Percentiles rank a stretch among this genome's conserved stretches.
Conservation (phyloP, 441 rosid genomes). For the Pelargonium fulgidum region DNA sequence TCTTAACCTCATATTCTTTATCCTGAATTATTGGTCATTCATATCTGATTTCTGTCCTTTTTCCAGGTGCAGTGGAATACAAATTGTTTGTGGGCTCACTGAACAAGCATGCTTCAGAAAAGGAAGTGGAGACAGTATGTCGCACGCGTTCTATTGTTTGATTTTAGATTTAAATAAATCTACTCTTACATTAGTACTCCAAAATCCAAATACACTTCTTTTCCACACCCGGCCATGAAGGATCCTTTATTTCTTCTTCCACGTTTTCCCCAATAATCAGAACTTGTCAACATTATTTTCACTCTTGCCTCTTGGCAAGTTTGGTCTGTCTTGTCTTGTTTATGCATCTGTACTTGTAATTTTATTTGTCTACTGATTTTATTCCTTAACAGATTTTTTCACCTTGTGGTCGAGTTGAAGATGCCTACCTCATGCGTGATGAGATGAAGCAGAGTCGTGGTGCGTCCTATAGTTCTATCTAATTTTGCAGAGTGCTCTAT, state of each 20-base stretch:
- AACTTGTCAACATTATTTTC: neutral
- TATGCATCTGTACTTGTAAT: conserved; percentile 8
- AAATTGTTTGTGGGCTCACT: conserved; percentile 96
- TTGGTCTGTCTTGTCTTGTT: conserved; percentile 13
- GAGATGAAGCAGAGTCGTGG: conserved; percentile 96
- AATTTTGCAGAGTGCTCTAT: conserved; percentile 10
- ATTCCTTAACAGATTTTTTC: conserved; percentile 61
- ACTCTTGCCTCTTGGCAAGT: neutral
- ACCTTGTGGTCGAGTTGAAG: conserved; percentile 88
- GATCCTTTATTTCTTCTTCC: neutral
- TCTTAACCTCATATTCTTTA: conserved; percentile 9
- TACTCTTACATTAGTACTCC: neutral
- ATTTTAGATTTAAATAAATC: conserved; percentile 9
- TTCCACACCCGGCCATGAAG: neutral
- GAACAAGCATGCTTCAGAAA: conserved; percentile 87
- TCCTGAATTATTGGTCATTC: conserved; percentile 17
- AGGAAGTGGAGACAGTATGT: conserved; percentile 92
- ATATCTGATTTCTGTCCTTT: conserved; percentile 21
- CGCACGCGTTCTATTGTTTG: conserved; percentile 4
- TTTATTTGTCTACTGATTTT: conserved; percentile 2
- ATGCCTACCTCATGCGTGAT: conserved; percentile 99
- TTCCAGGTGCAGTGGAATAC: conserved; percentile 82
- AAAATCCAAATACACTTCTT: neutral
- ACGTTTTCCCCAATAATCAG: neutral
- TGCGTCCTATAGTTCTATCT: conserved; percentile 30